A percentile compares a stretch with the other conserved stretches of the same genome.
Evolutionary conservation across 2,329 filamentous ascomycete genomes (phyloP).

Genomic region (Penicillium sp.): DNA sequence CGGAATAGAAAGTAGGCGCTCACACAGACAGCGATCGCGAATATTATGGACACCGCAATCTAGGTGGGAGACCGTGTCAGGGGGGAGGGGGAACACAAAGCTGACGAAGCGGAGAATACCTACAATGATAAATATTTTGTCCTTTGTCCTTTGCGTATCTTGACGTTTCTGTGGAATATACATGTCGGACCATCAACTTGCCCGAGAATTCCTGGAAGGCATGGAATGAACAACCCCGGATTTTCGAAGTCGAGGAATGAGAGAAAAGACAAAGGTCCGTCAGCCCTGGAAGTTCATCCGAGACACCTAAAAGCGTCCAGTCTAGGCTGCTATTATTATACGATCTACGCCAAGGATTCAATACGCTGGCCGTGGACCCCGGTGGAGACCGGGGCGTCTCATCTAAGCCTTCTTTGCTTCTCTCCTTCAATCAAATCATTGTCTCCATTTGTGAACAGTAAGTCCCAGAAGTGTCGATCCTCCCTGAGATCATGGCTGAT

Average conservation of each 20-base stretch:
- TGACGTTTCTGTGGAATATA: slow-evolving; percentile 25
- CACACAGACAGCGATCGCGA: slow-evolving; percentile 30
- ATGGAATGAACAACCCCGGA: slow-evolving; percentile 17
- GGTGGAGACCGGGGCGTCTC: slow-evolving; percentile 9
- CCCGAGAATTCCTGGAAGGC: slow-evolving; percentile 19
- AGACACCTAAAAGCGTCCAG: not conserved
- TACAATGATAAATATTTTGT: slow-evolving; percentile 33
- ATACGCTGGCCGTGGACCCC: slow-evolving; percentile 5
- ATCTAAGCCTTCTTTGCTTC: not conserved
- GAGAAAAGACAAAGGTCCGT: slow-evolving; percentile 8
- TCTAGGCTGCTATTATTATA: slow-evolving; percentile 17
- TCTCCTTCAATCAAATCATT: slow-evolving; percentile 4
- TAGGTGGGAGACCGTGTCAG: slow-evolving; percentile 15
- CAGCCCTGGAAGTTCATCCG: not conserved
- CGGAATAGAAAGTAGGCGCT: slow-evolving; percentile 40
- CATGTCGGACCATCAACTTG: slow-evolving; percentile 18
- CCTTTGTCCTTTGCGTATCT: slow-evolving; percentile 16
- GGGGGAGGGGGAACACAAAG: not conserved
- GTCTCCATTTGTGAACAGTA: not conserved
- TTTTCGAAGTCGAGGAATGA: slow-evolving; percentile 10
- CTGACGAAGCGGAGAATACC: slow-evolving; percentile 9
- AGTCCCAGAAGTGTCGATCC: not conserved
- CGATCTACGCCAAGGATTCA: not conserved
- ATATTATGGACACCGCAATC: slow-evolving; percentile 32
- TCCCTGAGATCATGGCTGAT: not conserved